Percentiles rank a stretch among this genome's conserved stretches.
Conservation (phyloP, 148 eudicot species). For the Fagopyrum tataricum region DNA sequence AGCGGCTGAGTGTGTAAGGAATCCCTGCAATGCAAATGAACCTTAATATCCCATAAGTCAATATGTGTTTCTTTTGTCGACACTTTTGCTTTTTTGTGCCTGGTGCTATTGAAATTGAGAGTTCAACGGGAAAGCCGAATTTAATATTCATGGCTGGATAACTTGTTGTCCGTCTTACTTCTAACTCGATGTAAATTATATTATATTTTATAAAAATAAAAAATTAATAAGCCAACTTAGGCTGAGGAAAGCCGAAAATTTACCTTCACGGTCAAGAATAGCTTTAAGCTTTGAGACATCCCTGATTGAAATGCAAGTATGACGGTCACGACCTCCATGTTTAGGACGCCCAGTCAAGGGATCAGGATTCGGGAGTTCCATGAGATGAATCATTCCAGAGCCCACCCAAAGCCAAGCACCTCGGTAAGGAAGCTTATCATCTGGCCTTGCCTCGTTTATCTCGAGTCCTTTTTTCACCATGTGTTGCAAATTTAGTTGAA, state of each 20-base stretch:
- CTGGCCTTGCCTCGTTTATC: conserved; percentile 94
- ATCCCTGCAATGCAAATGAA: conserved; percentile 41
- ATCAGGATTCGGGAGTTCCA: conserved; percentile 99
- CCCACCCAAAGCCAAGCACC: conserved; percentile 99
- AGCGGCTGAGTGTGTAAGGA: conserved; percentile 81
- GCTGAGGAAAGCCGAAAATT: neutral
- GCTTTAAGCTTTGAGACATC: conserved; percentile 82
- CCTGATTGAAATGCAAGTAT: conserved; percentile 66
- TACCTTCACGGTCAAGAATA: conserved; percentile 77
- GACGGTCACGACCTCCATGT: conserved; percentile 96
- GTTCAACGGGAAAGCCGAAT: too few species aligned
- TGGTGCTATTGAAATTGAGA: too few species aligned
- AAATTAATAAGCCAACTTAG: neutral
- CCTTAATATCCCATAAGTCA: neutral
- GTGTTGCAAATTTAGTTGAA: neutral
- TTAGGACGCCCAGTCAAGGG: conserved; percentile 89
- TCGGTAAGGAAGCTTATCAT: conserved; percentile 93
- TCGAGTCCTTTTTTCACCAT: conserved; percentile 46
- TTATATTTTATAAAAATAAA: too few species aligned
- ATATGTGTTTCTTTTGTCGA: too few species aligned
- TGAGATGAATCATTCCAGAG: conserved; percentile 90
- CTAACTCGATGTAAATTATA: too few species aligned
- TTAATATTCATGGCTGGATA: too few species aligned
- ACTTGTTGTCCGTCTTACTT: too few species aligned
- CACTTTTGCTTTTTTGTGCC: too few species aligned